phyloP scores from a whole-genome alignment of 805 yeast species.

The Hanseniaspora occidentalis region DNA sequence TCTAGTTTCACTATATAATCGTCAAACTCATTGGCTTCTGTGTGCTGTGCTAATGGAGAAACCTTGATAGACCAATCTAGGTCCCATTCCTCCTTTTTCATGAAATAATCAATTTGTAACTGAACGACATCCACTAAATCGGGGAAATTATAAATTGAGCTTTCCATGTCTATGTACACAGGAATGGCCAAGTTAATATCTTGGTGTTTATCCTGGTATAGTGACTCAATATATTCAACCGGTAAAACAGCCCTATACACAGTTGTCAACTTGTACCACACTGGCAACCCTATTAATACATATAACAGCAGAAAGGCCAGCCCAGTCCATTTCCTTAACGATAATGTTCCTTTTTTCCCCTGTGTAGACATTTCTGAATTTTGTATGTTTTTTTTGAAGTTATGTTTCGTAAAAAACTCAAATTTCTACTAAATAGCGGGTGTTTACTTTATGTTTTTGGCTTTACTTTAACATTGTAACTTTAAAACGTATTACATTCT shows the following conservation, averaged over 20 bases:
- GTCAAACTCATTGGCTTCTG: conserved; percentile 9
- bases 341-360: conserved; percentile 1
- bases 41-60: conserved; percentile 14
- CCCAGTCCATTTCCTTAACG: conserved; percentile 15
- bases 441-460: too few species aligned
- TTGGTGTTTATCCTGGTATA: conserved; percentile 27
- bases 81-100: conserved; percentile 17
- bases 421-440: too few species aligned
- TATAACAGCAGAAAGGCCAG: conserved; percentile 16
- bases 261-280: conserved; percentile 31
- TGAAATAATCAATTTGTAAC: conserved; percentile 31
- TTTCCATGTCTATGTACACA: conserved; percentile 24
- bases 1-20: conserved; percentile 28
- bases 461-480: too few species aligned
- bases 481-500: too few species aligned
- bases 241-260: conserved; percentile 31
- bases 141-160: conserved; percentile 43
- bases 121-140: conserved; percentile 51
- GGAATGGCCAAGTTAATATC: conserved; percentile 35
- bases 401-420: too few species aligned
- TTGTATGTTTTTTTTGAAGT: too few species aligned
- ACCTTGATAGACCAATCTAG: conserved; percentile 26
- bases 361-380: too few species aligned
- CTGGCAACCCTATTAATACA: conserved; percentile 27
- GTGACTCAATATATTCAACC: conserved; percentile 22